Conservation (phyloP, 1,139 yeast genomes). For the Candida tropicalis region DNA sequence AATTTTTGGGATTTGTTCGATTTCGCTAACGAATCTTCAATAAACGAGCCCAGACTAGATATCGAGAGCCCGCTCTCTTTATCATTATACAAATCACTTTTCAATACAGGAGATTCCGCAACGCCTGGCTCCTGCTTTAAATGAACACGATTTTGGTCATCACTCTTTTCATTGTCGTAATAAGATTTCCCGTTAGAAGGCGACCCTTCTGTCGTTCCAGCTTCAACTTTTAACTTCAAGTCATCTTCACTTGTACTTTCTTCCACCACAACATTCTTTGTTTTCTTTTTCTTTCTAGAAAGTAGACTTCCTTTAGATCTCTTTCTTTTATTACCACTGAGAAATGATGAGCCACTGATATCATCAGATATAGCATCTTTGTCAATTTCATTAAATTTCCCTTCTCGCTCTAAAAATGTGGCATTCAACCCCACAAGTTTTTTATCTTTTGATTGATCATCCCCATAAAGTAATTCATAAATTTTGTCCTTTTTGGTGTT, state of each 20-base stretch:
- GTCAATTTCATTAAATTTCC: conserved; percentile 13
- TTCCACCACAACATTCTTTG: background rate
- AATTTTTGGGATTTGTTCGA: background rate
- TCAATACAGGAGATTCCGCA: background rate
- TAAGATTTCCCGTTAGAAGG: background rate
- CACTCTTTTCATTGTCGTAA: background rate
- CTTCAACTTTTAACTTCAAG: background rate
- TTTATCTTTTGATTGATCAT: conserved; percentile 5
- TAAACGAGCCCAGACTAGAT: conserved; percentile 5
- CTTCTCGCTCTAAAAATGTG: conserved; percentile 12
- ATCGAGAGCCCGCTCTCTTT: background rate
- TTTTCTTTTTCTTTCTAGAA: conserved; percentile 7
- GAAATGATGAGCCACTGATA: conserved; percentile 4
- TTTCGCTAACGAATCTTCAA: conserved; percentile 2
- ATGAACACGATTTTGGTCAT: background rate
- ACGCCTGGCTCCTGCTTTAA: background rate
- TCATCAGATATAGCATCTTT: conserved; percentile 12
- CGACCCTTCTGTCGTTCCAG: conserved; percentile 8
- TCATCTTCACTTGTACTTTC: conserved; percentile 7
- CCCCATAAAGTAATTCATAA: conserved; percentile 25
- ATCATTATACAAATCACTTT: conserved; percentile 7
- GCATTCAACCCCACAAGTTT: conserved; percentile 15
- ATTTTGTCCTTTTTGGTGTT: conserved; percentile 40
- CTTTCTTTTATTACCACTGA: background rate
- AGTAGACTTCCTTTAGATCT: conserved; percentile 2